Evolutionary conservation across 495 filamentous ascomycete species (phyloP).

Genomic region (Hyaloscypha bicolor): DNA sequence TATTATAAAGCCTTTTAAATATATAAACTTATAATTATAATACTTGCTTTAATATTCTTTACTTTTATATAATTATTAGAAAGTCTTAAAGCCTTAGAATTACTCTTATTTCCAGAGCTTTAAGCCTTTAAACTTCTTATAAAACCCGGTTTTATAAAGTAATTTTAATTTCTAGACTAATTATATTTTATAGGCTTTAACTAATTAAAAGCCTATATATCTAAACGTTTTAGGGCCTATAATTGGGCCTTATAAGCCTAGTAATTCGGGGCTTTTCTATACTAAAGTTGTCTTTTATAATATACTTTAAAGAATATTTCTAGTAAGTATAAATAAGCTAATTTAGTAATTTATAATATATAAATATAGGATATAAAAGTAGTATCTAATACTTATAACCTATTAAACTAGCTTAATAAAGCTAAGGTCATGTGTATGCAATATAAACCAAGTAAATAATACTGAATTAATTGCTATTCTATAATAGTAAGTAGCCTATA

Average conservation of each 20-base stretch:
- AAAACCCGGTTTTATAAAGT: too few species aligned
- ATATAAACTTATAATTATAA: constrained; percentile 8
- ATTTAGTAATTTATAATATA: not conserved
- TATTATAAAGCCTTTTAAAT: not conserved
- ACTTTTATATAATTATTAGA: not conserved
- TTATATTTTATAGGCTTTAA: not conserved
- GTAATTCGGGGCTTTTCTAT: too few species aligned
- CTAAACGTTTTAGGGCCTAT: too few species aligned
- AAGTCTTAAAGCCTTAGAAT: not conserved
- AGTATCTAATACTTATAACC: not conserved
- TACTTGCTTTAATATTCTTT: constrained; percentile 6
- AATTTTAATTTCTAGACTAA: not conserved
- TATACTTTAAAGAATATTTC: not conserved
- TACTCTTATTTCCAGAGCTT: not conserved
- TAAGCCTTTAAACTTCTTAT: too few species aligned
- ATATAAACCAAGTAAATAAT: too few species aligned
- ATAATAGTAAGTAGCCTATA: too few species aligned
- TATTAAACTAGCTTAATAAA: too few species aligned
- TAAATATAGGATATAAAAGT: too few species aligned
- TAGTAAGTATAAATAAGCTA: not conserved
- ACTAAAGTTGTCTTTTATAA: not conserved
- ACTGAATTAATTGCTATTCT: too few species aligned
- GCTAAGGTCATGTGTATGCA: too few species aligned
- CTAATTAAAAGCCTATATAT: too few species aligned
- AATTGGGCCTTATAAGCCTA: too few species aligned